Base-by-base conservation (phyloP, 768 basidiomycete genomes). In the Naganishia onofrii region DNA sequence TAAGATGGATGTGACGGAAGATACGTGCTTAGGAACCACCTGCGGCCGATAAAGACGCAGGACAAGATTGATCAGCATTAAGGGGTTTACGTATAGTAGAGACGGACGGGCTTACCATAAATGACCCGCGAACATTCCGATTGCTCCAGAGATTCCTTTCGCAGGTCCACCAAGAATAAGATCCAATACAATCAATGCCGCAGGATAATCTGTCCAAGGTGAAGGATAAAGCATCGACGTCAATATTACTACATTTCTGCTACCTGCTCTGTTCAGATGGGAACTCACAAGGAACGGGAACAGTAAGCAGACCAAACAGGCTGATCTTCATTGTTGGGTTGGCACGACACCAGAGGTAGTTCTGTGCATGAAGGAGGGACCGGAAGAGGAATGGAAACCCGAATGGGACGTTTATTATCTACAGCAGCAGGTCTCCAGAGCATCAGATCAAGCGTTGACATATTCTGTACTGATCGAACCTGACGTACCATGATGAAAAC, bases 1-100 rank as follows among this genome's bases (percentile, higher is more conserved):
- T 76, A 64, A 0, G 78, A 77, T 0, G 80, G 77, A 51, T 78
- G 74, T 2, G 71, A 21, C 1, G 80, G 80, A 2, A 81, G 76
- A 69, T 74, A 81, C 0, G 71, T 74, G 10, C 75, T 73, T 8
- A 78, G 55, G 72, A 77, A 81, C 80, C 80, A 81, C 78, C 79
- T 80, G 66, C 9, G 29, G 3, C 17, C 36, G 23, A 48, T 19
- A 17, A 10, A 29, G 38, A 21, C 26, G 6, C n/a, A n/a, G 31
- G 1, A 52, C 28, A 3, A 26, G n/a, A 21, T 17, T 13, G 26
- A 56, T 29, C 23, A 8, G 32, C 6, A 4, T 4, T 32, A n/a
- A 38, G 26, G 5, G 10, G 17, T 32, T 29, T 15, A n/a, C n/a
- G 3, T 36, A 26, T 44, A 13, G 42, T 23, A 13, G 6, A 13